These are phyloP conservation scores for Phoma herbarum DNA, from an alignment of 2,329 filamentous ascomycete genomes.

Conservation along the genomic window DNA sequence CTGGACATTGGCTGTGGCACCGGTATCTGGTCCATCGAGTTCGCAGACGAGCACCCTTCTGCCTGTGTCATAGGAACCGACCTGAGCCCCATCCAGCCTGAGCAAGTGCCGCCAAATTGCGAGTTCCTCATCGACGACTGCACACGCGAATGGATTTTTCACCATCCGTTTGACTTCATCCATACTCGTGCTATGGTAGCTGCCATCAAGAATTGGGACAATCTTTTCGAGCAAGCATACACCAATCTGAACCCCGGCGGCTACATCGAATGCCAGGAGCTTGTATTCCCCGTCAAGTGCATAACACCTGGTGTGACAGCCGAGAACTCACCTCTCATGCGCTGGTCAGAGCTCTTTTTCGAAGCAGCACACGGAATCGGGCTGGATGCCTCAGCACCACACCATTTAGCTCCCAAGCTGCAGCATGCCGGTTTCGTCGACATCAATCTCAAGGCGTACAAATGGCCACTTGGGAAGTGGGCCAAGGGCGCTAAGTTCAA, in stretches of 20 bases:
- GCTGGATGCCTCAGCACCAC: conserved; percentile 53
- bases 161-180: conserved; percentile 65
- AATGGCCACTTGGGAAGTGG: conserved; percentile 47
- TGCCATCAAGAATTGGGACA: conserved; percentile 63
- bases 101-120: conserved; percentile 45
- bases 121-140: conserved; percentile 49
- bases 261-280: conserved; percentile 61
- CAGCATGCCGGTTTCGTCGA: conserved; percentile 39
- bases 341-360: conserved; percentile 38
- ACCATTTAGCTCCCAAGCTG: conserved; percentile 44
- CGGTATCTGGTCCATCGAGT: conserved; percentile 47
- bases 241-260: conserved; percentile 58
- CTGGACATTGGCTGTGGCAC: conserved; percentile 48
- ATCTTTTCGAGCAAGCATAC: conserved; percentile 56
- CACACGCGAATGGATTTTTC: conserved; percentile 64
- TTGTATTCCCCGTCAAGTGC: conserved; percentile 37
- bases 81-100: conserved; percentile 47
- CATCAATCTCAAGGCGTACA: conserved; percentile 39
- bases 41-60: conserved; percentile 45
- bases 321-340: conserved; percentile 35
- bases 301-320: conserved; percentile 35
- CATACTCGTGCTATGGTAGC: conserved; percentile 62
- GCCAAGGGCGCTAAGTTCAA: conserved; percentile 44
- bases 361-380: conserved; percentile 44
- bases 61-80: conserved; percentile 47